Evolutionary conservation across 805 yeast species (phyloP), one percentile per base, ranked within the genome.

Genomic region (Grigorovia transvaalensis): DNA sequence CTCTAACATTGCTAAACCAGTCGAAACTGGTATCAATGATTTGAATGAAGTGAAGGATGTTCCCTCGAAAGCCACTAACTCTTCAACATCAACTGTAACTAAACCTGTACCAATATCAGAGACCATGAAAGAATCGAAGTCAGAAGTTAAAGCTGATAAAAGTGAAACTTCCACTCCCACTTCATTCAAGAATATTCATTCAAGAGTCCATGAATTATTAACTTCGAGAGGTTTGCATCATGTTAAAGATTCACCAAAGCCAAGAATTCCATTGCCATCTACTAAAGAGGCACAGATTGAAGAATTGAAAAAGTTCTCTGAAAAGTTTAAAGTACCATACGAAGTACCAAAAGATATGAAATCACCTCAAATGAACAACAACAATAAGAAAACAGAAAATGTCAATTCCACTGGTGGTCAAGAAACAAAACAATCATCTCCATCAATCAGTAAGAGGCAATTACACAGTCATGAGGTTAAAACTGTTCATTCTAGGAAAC

Each of bases 251-350:
- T 47, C 51, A 4, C 48, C 53, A 33, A 52, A 44, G 43, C 50
- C 53, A n/a, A 44, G 19, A 23, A 50, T 52, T 11, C 53, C 54
- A 20, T 33, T 48, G 42, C 45, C 47, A 38, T 51, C 42, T 8
- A 44, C 54, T 7, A 76, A 81, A 63, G 67, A 80, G 63, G 78
- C 79, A 55, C 88, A 84, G 63, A 76, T 85, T 56, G 82, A 82
- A 56, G 79, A 86, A 11, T 72, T 88, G 51, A 81, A 79, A 56
- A 87, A 85, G 61, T 89, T 90, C 63, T 80, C 95, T 43, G 88
- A 86, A 48, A 85, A 79, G 58, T 86, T 88, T 68, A 87, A 87
- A 67, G 79, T 89, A 33, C 85, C 84, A 2, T 79, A 78, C 40
- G 71, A 71, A 48, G 68, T 73, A 56, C 91, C 95, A 20, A 66